phyloP scores from a whole-genome alignment of 768 basidiomycete species.

The Mycena sanguinolenta region DNA sequence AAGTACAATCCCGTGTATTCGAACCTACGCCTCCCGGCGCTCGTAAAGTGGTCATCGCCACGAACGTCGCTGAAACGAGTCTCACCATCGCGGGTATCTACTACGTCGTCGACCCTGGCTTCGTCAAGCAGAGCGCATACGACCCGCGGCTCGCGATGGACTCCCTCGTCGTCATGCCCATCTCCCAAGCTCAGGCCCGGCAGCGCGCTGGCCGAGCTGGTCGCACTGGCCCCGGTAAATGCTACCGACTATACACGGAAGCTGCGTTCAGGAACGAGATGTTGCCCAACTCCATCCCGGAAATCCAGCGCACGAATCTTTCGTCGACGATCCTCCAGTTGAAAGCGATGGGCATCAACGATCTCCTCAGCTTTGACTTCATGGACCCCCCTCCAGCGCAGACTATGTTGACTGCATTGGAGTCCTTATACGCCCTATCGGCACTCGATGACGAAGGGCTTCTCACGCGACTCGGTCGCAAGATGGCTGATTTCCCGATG shows the following conservation, averaged over 20 bases:
- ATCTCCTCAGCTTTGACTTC: constrained; percentile 97
- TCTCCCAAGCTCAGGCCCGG: constrained; percentile 97
- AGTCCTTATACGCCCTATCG: constrained; percentile 93
- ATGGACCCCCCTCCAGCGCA: constrained; percentile 99
- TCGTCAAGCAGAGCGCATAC: constrained; percentile 98
- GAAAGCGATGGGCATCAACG: constrained; percentile 99
- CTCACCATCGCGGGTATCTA: constrained; percentile 99
- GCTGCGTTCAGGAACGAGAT: constrained; percentile 99
- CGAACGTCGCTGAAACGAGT: constrained; percentile 98
- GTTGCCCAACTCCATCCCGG: constrained; percentile 96
- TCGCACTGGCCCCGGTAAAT: constrained; percentile 97
- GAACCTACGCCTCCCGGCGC: constrained; percentile 98
- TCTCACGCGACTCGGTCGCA: constrained; percentile 92
- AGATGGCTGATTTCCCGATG: constrained; percentile 99
- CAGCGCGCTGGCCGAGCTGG: constrained; percentile 97
- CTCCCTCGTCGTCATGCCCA: constrained; percentile 97
- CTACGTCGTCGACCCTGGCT: constrained; percentile 98
- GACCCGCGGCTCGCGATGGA: constrained; percentile 99
- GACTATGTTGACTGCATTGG: constrained; percentile 96
- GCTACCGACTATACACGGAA: constrained; percentile 97
- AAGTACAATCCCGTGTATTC: constrained; percentile 97
- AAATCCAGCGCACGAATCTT: constrained; percentile 96
- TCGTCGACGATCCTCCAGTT: constrained; percentile 93
- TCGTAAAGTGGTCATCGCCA: constrained; percentile 99
- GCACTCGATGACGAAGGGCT: constrained; percentile 98